Evolutionary conservation across 2,329 filamentous ascomycete species (phyloP).

Genomic region (Paraconiothyrium sp.): DNA sequence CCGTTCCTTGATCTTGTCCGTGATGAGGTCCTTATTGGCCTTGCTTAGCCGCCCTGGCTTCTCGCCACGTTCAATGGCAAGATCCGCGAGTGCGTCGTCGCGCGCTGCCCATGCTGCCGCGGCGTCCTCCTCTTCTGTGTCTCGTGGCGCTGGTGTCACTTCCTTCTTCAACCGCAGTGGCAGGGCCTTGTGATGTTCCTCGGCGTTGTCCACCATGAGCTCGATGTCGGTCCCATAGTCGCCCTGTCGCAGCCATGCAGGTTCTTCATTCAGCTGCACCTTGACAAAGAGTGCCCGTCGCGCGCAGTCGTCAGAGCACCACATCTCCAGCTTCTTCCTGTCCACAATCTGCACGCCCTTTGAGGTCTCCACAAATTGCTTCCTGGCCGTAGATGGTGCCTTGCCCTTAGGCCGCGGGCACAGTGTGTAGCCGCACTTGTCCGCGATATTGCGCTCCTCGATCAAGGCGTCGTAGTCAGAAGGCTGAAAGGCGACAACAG

Average conservation of each 20-base stretch:
- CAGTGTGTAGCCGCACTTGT: conserved; percentile 83
- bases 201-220: conserved; percentile 50
- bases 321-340: conserved; percentile 78
- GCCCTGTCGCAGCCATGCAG: conserved; percentile 81
- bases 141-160: conserved; percentile 14
- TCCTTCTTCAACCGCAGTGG: conserved; percentile 42
- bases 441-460: conserved; percentile 85
- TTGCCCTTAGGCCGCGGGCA: conserved; percentile 72
- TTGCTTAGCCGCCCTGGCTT: conserved; percentile 42
- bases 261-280: conserved; percentile 85
- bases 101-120: conserved; percentile 45
- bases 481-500: conserved; percentile 80
- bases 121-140: conserved; percentile 45
- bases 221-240: conserved; percentile 50
- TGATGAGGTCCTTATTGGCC: conserved; percentile 43
- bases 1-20: conserved; percentile 43
- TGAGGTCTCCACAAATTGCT: conserved; percentile 73
- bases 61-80: conserved; percentile 58
- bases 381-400: conserved; percentile 58
- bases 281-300: conserved; percentile 84
- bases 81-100: conserved; percentile 47
- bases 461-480: conserved; percentile 90
- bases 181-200: conserved; percentile 37
- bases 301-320: conserved; percentile 85
- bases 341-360: conserved; percentile 72